Conservation (phyloP, 352 stramenopile genomes). For the Globisporangium spiculum region DNA sequence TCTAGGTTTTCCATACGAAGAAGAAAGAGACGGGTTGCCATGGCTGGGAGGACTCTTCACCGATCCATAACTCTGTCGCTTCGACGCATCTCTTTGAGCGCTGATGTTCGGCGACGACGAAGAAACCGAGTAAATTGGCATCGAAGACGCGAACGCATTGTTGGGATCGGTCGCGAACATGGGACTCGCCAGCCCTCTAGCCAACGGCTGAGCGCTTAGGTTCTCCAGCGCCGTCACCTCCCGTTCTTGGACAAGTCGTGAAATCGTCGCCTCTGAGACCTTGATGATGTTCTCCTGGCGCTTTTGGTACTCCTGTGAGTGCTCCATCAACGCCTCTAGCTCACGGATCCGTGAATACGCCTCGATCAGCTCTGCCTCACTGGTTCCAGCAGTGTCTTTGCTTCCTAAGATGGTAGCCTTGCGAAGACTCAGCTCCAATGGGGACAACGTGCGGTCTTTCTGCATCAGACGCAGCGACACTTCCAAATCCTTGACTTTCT, state of each 20-base stretch:
- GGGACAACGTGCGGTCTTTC: conserved; percentile 58
- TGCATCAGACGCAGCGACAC: conserved; percentile 62
- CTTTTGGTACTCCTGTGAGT: conserved; percentile 54
- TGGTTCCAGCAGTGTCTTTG: conserved; percentile 38
- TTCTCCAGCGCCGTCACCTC: conserved; percentile 44
- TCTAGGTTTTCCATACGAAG: conserved; percentile 1
- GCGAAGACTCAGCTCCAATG: conserved; percentile 55
- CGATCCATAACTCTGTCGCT: neutral
- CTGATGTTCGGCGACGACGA: neutral
- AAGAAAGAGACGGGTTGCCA: neutral
- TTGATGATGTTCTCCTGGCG: conserved; percentile 67
- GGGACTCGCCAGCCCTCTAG: neutral
- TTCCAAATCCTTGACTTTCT: conserved; percentile 73
- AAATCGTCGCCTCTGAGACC: conserved; percentile 60
- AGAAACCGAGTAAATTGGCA: neutral
- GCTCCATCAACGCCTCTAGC: conserved; percentile 50
- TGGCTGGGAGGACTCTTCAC: neutral
- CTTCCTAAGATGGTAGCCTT: conserved; percentile 57
- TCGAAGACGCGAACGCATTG: conserved; percentile 2
- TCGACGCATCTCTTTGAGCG: neutral
- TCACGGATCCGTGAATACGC: conserved; percentile 48
- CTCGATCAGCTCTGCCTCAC: conserved; percentile 58
- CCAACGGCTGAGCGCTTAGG: conserved; percentile 35
- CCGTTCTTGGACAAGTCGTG: conserved; percentile 52
- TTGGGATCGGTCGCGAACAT: neutral